Percentiles rank a stretch among this genome's conserved stretches.
Conservation (phyloP, 768 basidiomycete species). For the Tephrocybe rancida region DNA sequence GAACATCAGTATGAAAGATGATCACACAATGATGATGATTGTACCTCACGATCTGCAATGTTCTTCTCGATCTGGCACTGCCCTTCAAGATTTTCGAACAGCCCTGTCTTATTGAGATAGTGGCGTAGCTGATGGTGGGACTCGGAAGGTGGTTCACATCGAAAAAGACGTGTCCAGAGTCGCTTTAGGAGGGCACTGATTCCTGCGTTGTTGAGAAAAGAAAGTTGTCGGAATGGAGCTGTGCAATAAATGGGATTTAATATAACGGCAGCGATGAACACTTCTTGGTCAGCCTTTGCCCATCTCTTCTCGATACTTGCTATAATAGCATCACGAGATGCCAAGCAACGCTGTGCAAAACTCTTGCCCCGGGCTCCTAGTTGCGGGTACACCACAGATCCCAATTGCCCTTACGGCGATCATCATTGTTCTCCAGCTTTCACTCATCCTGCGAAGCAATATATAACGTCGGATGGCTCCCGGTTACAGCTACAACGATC, state of each 20-base stretch:
- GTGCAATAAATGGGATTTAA: conserved; percentile 22
- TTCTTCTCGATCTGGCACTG: conserved; percentile 3
- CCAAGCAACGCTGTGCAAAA: too few species aligned
- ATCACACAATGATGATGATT: conserved; percentile 8
- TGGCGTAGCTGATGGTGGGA: conserved; percentile 6
- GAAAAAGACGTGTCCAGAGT: conserved; percentile 17
- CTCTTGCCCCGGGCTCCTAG: too few species aligned
- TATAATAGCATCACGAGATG: too few species aligned
- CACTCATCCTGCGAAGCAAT: too few species aligned
- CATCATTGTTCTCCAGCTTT: too few species aligned
- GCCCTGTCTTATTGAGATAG: conserved; percentile 5
- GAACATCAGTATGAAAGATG: conserved; percentile 6
- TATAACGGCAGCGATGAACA: conserved; percentile 28
- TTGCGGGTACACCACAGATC: too few species aligned
- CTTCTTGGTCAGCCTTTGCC: conserved; percentile 26
- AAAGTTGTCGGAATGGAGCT: conserved; percentile 10
- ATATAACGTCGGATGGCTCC: too few species aligned
- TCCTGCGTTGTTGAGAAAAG: conserved; percentile 12
- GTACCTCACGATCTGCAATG: conserved; percentile 10
- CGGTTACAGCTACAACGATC: too few species aligned
- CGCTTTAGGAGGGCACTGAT: conserved; percentile 9
- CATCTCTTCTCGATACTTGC: conserved; percentile 21
- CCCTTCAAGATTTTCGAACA: conserved; percentile 1
- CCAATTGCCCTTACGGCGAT: too few species aligned
- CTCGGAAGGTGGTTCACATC: not conserved